phyloP scores from a whole-genome alignment of 2,329 filamentous ascomycete species.

The Pseudocercospora pini-densiflorae region DNA sequence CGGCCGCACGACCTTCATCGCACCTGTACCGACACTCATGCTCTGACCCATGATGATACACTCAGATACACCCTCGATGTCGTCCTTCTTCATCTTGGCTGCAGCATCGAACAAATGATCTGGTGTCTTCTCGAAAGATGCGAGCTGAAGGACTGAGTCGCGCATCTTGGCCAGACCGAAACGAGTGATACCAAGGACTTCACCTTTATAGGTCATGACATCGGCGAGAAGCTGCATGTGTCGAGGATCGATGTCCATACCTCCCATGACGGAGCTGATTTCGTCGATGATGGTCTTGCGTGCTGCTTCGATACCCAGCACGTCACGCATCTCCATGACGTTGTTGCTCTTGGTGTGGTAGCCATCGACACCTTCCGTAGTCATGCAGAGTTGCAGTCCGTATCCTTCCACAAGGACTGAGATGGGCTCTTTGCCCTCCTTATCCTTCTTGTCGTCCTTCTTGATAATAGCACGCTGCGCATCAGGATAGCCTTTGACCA shows the following conservation, averaged over 20 bases:
- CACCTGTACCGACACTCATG: conserved; percentile 87
- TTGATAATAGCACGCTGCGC: conserved; percentile 88
- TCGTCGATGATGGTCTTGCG: conserved; percentile 86
- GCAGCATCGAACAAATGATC: conserved; percentile 97
- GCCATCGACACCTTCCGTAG: conserved; percentile 86
- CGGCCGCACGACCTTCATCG: conserved; percentile 83
- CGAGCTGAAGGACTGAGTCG: conserved; percentile 89
- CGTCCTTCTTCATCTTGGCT: conserved; percentile 86
- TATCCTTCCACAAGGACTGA: conserved; percentile 87
- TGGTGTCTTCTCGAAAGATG: conserved; percentile 96
- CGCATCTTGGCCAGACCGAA: conserved; percentile 97
- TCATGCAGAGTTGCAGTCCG: conserved; percentile 87
- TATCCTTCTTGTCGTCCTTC: conserved; percentile 68
- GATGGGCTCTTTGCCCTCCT: conserved; percentile 63
- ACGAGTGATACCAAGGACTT: conserved; percentile 93
- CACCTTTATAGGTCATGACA: conserved; percentile 99
- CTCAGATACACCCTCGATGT: conserved; percentile 91
- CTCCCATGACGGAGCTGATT: conserved; percentile 85
- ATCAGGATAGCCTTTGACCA: conserved; percentile 87
- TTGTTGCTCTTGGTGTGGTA: conserved; percentile 77
- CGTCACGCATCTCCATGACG: conserved; percentile 84
- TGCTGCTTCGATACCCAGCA: conserved; percentile 94
- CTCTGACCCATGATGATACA: conserved; percentile 99
- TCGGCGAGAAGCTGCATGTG: conserved; percentile 98
- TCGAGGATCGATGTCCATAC: conserved; percentile 94